Evolutionary conservation across 2,329 filamentous ascomycete genomes (phyloP).

Genomic region (Sporothrix inflata): DNA sequence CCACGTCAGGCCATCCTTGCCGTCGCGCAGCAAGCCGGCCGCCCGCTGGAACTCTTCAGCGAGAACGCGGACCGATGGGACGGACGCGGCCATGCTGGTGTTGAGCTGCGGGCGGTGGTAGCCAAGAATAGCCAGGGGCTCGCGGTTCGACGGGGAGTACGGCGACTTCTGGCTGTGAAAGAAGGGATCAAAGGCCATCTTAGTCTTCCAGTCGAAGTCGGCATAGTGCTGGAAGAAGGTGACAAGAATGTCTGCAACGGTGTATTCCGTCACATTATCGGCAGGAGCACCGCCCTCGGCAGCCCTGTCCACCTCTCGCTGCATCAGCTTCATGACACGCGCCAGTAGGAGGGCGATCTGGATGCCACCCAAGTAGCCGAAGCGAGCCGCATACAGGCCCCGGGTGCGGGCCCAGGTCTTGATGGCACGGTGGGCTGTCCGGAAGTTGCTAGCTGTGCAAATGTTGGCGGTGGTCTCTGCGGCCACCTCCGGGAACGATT

Average conservation of each 20-base stretch:
- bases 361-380: slow-evolving; percentile 67
- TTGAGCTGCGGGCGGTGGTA: slow-evolving; percentile 66
- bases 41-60: slow-evolving; percentile 56
- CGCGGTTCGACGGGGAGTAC: slow-evolving; percentile 59
- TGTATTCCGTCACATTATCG: not conserved
- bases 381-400: slow-evolving; percentile 66
- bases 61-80: slow-evolving; percentile 56
- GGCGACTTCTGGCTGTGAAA: slow-evolving; percentile 53
- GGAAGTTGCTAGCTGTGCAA: slow-evolving; percentile 53
- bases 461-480: slow-evolving; percentile 30
- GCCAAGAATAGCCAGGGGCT: slow-evolving; percentile 66
- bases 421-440: slow-evolving; percentile 61
- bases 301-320: not conserved
- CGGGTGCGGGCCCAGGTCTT: slow-evolving; percentile 64
- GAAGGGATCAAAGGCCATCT: slow-evolving; percentile 62
- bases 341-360: slow-evolving; percentile 66
- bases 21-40: slow-evolving; percentile 43
- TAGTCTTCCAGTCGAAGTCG: slow-evolving; percentile 59
- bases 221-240: slow-evolving; percentile 69
- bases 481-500: slow-evolving; percentile 61
- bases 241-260: slow-evolving; percentile 55
- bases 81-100: slow-evolving; percentile 57
- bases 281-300: not conserved
- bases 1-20: slow-evolving; percentile 48
- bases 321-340: slow-evolving; percentile 60